phyloP scores from a whole-genome alignment of 495 filamentous ascomycete species.

The Neurospora discreta region DNA sequence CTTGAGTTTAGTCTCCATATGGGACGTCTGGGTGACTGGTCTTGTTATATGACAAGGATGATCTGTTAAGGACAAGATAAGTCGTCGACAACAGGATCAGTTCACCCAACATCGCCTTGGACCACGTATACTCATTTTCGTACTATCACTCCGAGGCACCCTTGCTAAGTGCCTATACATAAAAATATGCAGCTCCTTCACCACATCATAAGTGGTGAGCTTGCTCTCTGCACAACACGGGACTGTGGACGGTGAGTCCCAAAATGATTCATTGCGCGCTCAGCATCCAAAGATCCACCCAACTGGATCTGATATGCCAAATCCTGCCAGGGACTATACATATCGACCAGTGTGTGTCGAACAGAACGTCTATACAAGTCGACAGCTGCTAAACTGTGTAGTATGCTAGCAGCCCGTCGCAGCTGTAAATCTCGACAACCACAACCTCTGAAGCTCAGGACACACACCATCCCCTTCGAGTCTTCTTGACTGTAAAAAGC shows the following conservation, averaged over 20 bases:
- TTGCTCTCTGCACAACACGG: not conserved
- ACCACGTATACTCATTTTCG: not conserved
- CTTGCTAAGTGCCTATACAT: not conserved
- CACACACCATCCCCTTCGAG: conserved; percentile 1
- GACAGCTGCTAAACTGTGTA: not conserved
- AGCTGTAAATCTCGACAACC: conserved; percentile 14
- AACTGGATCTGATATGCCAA: not conserved
- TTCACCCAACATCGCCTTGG: not conserved
- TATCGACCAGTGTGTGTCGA: not conserved
- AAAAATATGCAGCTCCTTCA: not conserved
- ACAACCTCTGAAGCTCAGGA: not conserved
- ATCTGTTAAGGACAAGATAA: not conserved
- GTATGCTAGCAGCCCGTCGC: conserved; percentile 2
- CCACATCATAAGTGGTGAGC: not conserved
- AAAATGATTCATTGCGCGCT: not conserved
- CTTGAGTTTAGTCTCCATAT: not conserved
- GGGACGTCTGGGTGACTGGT: not conserved
- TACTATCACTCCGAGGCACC: not conserved
- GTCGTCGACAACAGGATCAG: not conserved
- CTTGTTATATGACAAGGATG: not conserved
- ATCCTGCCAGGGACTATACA: not conserved
- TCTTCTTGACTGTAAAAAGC: not conserved
- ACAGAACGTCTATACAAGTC: not conserved
- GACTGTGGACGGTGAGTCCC: not conserved
- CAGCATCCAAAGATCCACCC: not conserved